Evolutionary conservation across 2,329 filamentous ascomycete genomes (phyloP).

Genomic region (Lachnellula willkommii): DNA sequence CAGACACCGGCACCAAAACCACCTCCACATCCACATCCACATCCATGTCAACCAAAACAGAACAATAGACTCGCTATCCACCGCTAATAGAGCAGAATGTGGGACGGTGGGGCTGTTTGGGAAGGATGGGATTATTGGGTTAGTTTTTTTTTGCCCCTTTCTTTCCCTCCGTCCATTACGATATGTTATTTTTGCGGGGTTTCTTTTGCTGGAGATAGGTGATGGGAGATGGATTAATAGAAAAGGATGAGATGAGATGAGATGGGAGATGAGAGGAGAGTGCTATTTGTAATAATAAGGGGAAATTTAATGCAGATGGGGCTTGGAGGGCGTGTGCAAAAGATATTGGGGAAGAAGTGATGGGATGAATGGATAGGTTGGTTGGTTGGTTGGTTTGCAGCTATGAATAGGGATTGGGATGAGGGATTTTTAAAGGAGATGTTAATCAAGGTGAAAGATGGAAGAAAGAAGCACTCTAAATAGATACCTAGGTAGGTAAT

Average conservation of each 20-base stretch:
- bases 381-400: too few species aligned
- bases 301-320: constrained; percentile 35
- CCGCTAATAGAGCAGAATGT: constrained; percentile 33
- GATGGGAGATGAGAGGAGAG: background rate
- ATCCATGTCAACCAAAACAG: background rate
- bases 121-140: constrained; percentile 32
- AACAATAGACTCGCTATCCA: constrained; percentile 34
- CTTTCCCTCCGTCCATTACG: too few species aligned
- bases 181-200: too few species aligned
- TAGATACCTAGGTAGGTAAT: too few species aligned
- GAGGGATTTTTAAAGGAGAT: too few species aligned
- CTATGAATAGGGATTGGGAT: too few species aligned
- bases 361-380: background rate
- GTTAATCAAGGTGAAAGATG: too few species aligned
- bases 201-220: too few species aligned
- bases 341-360: constrained; percentile 29
- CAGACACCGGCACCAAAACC: too few species aligned
- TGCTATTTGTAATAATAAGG: constrained; percentile 5
- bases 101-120: constrained; percentile 34
- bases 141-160: background rate
- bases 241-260: background rate
- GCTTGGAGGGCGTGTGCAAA: constrained; percentile 34
- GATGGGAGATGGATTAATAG: background rate
- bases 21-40: too few species aligned
- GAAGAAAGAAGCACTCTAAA: background rate